Percentiles rank a stretch among this genome's conserved stretches.
Evolutionary conservation across 257 asterid species (phyloP).

Genomic region (Solanum ossicruentum): DNA sequence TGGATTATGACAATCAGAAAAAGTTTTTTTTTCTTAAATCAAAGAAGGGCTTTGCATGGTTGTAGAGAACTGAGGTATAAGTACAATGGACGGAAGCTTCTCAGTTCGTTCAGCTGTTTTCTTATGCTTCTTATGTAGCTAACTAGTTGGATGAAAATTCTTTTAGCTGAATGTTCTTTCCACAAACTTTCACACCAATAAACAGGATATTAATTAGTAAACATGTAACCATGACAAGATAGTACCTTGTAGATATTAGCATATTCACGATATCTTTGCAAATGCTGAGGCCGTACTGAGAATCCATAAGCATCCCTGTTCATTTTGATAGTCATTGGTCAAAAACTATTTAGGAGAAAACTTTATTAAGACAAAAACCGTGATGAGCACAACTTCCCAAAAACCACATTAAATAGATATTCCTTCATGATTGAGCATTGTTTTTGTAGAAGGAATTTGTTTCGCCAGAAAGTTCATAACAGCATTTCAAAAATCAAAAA

Average conservation of each 20-base stretch:
- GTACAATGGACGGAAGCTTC: not conserved
- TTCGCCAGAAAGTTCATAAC: not conserved
- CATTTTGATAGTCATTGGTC: slow-evolving; percentile 2
- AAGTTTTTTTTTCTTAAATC: not conserved
- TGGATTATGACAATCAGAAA: not conserved
- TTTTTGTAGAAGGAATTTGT: not conserved
- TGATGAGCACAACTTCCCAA: not conserved
- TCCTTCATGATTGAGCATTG: not conserved
- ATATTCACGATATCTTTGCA: slow-evolving; percentile 79
- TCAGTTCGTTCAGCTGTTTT: not conserved
- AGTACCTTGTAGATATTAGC: slow-evolving; percentile 80
- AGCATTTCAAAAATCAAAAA: not conserved
- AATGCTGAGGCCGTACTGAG: slow-evolving; percentile 91
- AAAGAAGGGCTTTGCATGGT: not conserved
- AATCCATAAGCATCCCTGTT: slow-evolving; percentile 93
- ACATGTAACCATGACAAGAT: not conserved
- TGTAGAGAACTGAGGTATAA: not conserved
- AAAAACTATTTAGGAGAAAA: not conserved
- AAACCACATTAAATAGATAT: not conserved
- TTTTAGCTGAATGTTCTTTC: not conserved
- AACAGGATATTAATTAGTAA: not conserved
- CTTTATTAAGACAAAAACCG: not conserved
- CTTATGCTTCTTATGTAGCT: not conserved
- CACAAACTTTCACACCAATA: not conserved
- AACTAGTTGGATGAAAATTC: not conserved